phyloP scores from a whole-genome alignment of 2,329 filamentous ascomycete species.

The Colletotrichum lentis region DNA sequence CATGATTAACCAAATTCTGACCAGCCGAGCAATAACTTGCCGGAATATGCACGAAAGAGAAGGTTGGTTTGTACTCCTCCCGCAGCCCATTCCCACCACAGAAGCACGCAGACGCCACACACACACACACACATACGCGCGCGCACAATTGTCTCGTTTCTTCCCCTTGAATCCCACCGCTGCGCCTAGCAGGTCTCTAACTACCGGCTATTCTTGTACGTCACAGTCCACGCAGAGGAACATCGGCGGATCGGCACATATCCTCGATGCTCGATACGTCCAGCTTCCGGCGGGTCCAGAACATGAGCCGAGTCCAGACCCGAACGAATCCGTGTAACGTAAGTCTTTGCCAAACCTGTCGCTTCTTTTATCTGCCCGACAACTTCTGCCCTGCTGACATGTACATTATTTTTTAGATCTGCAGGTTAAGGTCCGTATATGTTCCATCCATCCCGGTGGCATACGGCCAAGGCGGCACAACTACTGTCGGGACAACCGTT shows the following conservation, averaged over 20 bases:
- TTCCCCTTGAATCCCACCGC: conserved; percentile 23
- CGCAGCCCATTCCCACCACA: conserved; percentile 2
- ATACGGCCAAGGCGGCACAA: not conserved
- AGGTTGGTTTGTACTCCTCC: not conserved
- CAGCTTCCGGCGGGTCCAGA: conserved; percentile 30
- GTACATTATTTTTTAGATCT: conserved; percentile 17
- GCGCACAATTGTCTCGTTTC: conserved; percentile 14
- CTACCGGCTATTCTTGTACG: conserved; percentile 16
- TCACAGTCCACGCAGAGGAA: conserved; percentile 1
- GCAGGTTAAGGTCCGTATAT: conserved; percentile 33
- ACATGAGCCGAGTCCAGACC: conserved; percentile 26
- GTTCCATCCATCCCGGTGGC: not conserved
- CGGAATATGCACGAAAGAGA: not conserved
- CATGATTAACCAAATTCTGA: not conserved
- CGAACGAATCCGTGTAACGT: conserved; percentile 32
- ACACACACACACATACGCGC: conserved; percentile 11
- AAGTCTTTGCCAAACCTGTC: conserved; percentile 25
- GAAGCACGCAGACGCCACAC: not conserved
- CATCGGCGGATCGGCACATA: not conserved
- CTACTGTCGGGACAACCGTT: not conserved
- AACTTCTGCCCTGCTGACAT: conserved; percentile 17
- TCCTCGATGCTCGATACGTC: conserved; percentile 18
- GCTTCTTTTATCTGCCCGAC: not conserved
- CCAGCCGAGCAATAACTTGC: not conserved
- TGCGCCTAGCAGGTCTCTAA: conserved; percentile 13